Conservation (phyloP, 805 yeast genomes). For the Saturnispora zaruensis region DNA sequence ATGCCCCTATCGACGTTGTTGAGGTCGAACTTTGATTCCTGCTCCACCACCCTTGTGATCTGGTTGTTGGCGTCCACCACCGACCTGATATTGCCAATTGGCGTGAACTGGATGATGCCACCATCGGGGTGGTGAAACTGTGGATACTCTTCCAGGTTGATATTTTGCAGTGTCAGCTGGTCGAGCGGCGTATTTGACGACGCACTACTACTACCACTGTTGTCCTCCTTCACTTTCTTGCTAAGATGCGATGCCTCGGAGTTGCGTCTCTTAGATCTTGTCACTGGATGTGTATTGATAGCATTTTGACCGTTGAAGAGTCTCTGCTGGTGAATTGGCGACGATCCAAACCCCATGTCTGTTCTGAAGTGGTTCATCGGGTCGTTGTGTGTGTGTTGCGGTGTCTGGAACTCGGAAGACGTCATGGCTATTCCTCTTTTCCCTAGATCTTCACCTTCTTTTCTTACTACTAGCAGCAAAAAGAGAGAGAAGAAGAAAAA, state of each 20-base stretch:
- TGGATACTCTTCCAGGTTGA: constrained; percentile 41
- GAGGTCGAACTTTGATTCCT: constrained; percentile 30
- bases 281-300: constrained; percentile 10
- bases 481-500: background rate
- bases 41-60: constrained; percentile 40
- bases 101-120: constrained; percentile 52
- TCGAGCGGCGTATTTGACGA: constrained; percentile 14
- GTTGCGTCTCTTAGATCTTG: constrained; percentile 29
- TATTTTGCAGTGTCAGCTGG: constrained; percentile 22
- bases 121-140: constrained; percentile 54
- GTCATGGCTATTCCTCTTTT: background rate
- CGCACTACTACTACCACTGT: constrained; percentile 15
- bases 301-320: constrained; percentile 12
- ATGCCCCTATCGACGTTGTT: constrained; percentile 27
- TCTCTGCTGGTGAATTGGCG: constrained; percentile 15
- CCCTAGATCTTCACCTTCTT: background rate
- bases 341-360: constrained; percentile 1
- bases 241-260: constrained; percentile 27
- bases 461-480: background rate
- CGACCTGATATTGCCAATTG: constrained; percentile 51
- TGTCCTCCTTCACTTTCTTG: constrained; percentile 26
- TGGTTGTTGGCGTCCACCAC: constrained; percentile 36
- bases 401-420: background rate
- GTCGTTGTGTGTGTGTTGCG: background rate
- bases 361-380: background rate